Evolutionary conservation across 2,329 filamentous ascomycete genomes (phyloP).

Genomic region (Aspergillus aculeatinus): DNA sequence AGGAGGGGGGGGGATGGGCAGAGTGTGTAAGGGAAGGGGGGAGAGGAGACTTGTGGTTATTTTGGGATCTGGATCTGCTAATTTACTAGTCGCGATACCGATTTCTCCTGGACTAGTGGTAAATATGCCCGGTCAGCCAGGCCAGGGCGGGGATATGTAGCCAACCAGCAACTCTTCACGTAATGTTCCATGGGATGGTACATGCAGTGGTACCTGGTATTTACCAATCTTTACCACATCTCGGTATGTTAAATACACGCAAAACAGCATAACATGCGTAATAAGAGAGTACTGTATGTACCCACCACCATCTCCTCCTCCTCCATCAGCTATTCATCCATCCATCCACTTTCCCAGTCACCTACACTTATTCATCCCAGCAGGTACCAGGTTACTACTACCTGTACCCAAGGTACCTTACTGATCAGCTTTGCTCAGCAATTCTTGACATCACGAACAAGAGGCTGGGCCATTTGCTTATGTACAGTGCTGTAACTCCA

Average conservation of each 20-base stretch:
- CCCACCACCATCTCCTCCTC: neutral
- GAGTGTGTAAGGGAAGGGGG: conserved; percentile 12
- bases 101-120: conserved; percentile 8
- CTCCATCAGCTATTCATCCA: no score
- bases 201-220: neutral
- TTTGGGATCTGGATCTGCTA: conserved; percentile 29
- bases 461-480: neutral
- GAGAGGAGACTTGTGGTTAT: conserved; percentile 25
- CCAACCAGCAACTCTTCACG: neutral
- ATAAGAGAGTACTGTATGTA: neutral
- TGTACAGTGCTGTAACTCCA: no score
- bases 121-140: conserved; percentile 6
- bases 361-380: neutral
- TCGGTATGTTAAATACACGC: neutral
- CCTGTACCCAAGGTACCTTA: neutral
- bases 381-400: no score
- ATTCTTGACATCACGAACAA: neutral
- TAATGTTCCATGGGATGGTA: neutral
- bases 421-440: neutral
- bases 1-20: neutral
- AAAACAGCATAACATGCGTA: neutral
- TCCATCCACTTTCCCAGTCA: neutral
- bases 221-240: neutral
- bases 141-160: neutral
- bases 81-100: conserved; percentile 17